Evolutionary conservation across 257 asterid species (phyloP).

Genomic region (Ajuga chamaepitys): DNA sequence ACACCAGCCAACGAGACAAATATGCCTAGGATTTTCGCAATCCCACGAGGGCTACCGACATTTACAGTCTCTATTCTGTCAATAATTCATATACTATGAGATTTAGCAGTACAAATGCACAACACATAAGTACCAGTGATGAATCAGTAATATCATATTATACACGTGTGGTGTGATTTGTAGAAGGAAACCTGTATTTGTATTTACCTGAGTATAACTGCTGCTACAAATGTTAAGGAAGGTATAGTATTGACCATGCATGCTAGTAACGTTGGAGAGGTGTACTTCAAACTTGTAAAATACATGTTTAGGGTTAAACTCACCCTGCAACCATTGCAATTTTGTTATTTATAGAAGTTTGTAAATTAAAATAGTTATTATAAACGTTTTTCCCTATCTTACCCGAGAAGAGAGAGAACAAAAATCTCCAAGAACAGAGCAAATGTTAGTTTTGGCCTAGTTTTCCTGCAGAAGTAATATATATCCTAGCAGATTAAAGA

Average conservation of each 20-base stretch:
- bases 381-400: not conserved
- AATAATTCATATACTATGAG: too few relatives aligned
- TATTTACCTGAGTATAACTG: conserved; percentile 53
- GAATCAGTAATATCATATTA: too few relatives aligned
- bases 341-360: too few relatives aligned
- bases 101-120: too few relatives aligned
- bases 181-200: too few relatives aligned
- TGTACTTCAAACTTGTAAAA: conserved; percentile 48
- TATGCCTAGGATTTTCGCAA: conserved; percentile 54
- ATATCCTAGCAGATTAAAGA: too few relatives aligned
- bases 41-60: conserved; percentile 42
- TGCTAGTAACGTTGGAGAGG: conserved; percentile 63
- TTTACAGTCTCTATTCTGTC: conserved; percentile 57
- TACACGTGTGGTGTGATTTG: too few relatives aligned
- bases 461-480: conserved; percentile 38
- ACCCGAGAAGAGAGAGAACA: conserved; percentile 63
- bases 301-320: conserved; percentile 70
- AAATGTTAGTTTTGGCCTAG: conserved; percentile 49
- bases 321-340: conserved; percentile 34
- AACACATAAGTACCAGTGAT: too few relatives aligned
- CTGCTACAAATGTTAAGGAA: conserved; percentile 59
- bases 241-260: conserved; percentile 64
- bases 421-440: conserved; percentile 46
- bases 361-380: too few relatives aligned
- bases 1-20: conserved; percentile 63